Evolutionary conservation across 83 land plant genomes (phyloP).

Genomic region (Diphasiastrum complanatum): DNA sequence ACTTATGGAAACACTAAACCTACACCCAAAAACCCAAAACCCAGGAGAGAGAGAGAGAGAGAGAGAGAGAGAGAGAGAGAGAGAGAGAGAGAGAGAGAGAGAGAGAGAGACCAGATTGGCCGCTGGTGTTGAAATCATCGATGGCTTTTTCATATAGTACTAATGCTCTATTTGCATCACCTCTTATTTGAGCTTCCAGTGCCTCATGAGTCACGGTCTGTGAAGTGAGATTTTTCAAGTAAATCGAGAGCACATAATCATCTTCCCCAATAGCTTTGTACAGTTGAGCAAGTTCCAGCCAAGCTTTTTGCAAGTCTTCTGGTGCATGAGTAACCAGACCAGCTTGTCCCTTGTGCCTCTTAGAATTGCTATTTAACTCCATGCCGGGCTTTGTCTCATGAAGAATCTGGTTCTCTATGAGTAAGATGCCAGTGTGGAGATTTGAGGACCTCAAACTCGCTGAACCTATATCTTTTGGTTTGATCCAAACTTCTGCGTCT

Average conservation of each 20-base stretch:
- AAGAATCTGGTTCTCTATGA: conserved; percentile 40
- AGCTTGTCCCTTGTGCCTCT: conserved; percentile 36
- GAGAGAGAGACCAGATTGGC: neutral
- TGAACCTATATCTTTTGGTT: conserved; percentile 39
- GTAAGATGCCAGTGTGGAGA: conserved; percentile 39
- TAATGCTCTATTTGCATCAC: conserved; percentile 31
- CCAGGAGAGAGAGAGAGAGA: no score
- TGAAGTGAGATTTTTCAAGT: conserved; percentile 31
- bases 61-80: no score
- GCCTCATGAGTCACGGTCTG: conserved; percentile 30
- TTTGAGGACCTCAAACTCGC: conserved; percentile 43
- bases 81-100: neutral
- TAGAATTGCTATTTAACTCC: conserved; percentile 11
- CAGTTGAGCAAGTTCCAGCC: conserved; percentile 43
- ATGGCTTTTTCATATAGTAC: conserved; percentile 40
- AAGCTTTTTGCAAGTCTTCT: conserved; percentile 31
- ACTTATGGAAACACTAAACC: no score
- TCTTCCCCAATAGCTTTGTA: conserved; percentile 46
- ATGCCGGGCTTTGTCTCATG: conserved; percentile 29
- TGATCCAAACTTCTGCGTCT: conserved; percentile 34
- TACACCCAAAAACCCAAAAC: no score
- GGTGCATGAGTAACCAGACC: conserved; percentile 19
- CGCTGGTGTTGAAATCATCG: conserved; percentile 17
- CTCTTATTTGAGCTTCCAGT: conserved; percentile 37
- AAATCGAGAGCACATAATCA: conserved; percentile 45